A percentile compares a stretch with the other conserved stretches of the same genome.
Evolutionary conservation across 2,329 filamentous ascomycete species (phyloP).

Genomic region (Fusarium nematophilum): DNA sequence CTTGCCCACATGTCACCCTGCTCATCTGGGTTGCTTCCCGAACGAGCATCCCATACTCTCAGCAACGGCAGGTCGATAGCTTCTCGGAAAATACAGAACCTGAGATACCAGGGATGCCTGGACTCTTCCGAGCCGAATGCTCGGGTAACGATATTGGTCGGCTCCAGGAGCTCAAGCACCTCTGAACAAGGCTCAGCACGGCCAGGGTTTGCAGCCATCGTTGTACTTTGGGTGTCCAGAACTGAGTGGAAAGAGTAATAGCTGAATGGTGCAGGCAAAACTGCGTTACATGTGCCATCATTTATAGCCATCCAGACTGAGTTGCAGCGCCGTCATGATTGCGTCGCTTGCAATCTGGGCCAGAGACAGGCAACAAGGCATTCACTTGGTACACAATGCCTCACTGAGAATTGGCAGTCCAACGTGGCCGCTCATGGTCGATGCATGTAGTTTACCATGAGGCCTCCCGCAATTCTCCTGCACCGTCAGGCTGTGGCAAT

Average conservation of each 20-base stretch:
- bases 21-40: conserved; percentile 9
- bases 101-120: not conserved
- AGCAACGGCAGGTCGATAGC: not conserved
- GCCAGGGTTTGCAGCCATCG: too few species aligned
- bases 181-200: too few species aligned
- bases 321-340: not conserved
- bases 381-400: not conserved
- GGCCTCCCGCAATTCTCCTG: not conserved
- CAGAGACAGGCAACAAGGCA: conserved; percentile 8
- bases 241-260: too few species aligned
- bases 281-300: too few species aligned
- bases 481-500: conserved; percentile 6
- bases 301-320: not conserved
- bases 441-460: too few species aligned
- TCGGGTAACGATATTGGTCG: not conserved
- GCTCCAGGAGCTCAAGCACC: too few species aligned
- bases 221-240: too few species aligned
- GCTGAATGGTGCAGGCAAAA: too few species aligned
- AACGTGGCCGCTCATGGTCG: not conserved
- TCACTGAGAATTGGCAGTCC: not conserved
- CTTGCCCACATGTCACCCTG: conserved; percentile 2
- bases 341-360: not conserved
- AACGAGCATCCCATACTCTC: conserved; percentile 3
- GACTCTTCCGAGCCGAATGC: not conserved
- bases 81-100: not conserved